Base-by-base conservation (phyloP, 2,329 filamentous ascomycete species). In the Monosporascus sp. region DNA sequence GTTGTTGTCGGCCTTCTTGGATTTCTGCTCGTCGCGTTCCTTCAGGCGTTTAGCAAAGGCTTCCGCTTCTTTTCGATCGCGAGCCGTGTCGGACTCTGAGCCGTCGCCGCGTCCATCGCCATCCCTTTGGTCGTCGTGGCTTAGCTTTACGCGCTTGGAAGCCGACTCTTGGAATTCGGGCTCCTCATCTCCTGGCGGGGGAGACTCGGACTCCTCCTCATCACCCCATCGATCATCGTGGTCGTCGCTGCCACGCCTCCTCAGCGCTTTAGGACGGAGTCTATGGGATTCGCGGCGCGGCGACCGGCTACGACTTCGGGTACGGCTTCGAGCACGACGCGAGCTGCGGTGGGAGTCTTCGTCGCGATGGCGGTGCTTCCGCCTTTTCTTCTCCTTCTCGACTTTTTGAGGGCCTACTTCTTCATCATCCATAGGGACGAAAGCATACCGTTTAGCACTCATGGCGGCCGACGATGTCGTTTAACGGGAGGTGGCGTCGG, bases 161-260 rank as follows among this genome's bases (percentile, higher is more conserved):
- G 86, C 82, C 0, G 88, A 88, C 59, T 88, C 85, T 45, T 80
- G 74, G 48, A 88, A 87, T 17, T 88, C 85, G 2, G 75, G 74
- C 49, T 78, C 77, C 28, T 75, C 76, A 22, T 78, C 76, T 17
- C 71, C 75, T 11, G 74, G 75, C 4, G 75, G 75, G 11, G 72
- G 71, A 11, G 72, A 70, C 8, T 72, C 74, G 5, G 69, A 66
- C 17, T 74, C 73, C 61, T 89, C 88, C 64, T 92, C 88, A 62
- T 94, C 89, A 1, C 85, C 90, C 90, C 91, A 95, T 51, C 88
- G 77, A 64, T 91, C 87, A 48, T 91, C 87, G 59, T 87, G 86
- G 58, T 88, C 82, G 37, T 70, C 65, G 60, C 69, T 56, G 58
- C 72, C 68, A 66, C 70, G 69, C 65, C 65, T 74, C 52, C 72